Evolutionary conservation across 495 filamentous ascomycete species (phyloP).

Genomic region (Aspergillus campestris): DNA sequence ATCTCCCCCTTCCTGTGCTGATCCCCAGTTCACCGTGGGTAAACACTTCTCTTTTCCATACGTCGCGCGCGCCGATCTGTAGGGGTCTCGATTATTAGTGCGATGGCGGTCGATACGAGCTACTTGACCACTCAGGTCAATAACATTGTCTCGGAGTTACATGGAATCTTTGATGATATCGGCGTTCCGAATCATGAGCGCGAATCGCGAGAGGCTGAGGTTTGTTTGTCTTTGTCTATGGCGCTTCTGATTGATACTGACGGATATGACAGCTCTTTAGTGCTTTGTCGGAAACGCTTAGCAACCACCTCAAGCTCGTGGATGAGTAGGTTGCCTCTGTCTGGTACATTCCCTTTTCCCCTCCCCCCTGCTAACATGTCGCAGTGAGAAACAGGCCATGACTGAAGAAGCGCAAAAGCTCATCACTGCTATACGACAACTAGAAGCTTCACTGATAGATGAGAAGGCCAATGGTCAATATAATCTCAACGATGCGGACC

Average conservation of each 20-base stretch:
- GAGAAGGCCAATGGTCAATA: constrained; percentile 53
- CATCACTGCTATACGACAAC: constrained; percentile 77
- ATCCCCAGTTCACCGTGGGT: too few relatives aligned
- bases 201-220: constrained; percentile 77
- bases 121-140: constrained; percentile 90
- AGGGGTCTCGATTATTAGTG: constrained; percentile 2
- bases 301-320: constrained; percentile 73
- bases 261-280: constrained; percentile 59
- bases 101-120: constrained; percentile 82
- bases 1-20: too few relatives aligned
- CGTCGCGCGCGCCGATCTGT: background rate
- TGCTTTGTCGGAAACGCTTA: constrained; percentile 77
- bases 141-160: constrained; percentile 81
- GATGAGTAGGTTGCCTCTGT: constrained; percentile 44
- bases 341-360: background rate
- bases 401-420: constrained; percentile 79
- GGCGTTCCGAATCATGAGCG: constrained; percentile 85
- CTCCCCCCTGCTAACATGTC: constrained; percentile 1
- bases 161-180: constrained; percentile 93
- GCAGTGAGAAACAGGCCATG: constrained; percentile 78
- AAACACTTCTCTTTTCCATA: background rate
- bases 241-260: constrained; percentile 10
- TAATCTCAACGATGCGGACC: constrained; percentile 51
- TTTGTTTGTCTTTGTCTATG: constrained; percentile 29
- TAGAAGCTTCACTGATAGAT: constrained; percentile 85